Evolutionary conservation across 2,329 filamentous ascomycete genomes (phyloP).

Genomic region (Whalleya microplaca): DNA sequence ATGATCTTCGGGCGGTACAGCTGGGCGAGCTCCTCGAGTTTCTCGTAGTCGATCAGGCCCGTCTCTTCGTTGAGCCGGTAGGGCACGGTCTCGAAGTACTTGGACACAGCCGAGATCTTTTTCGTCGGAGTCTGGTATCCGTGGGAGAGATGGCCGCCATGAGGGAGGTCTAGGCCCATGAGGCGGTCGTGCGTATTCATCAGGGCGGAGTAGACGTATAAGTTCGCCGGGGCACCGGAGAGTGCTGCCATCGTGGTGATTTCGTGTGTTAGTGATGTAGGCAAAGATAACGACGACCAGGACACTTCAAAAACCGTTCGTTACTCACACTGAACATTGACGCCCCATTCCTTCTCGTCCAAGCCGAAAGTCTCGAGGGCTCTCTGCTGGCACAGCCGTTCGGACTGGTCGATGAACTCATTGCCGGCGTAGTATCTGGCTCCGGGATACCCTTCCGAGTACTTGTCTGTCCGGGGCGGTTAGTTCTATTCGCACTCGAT

Average conservation of each 20-base stretch:
- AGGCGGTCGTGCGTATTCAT: slow-evolving; percentile 91
- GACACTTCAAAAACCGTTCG: background rate
- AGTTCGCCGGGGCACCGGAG: slow-evolving; percentile 74
- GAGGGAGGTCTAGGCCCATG: slow-evolving; percentile 95
- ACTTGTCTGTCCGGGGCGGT: slow-evolving; percentile 72
- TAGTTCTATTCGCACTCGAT: slow-evolving; percentile 25
- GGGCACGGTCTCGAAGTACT: slow-evolving; percentile 97
- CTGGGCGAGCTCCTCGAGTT: slow-evolving; percentile 82
- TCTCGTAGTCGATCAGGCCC: slow-evolving; percentile 92
- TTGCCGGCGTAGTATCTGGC: slow-evolving; percentile 97
- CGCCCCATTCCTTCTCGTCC: slow-evolving; percentile 87
- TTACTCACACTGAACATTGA: slow-evolving; percentile 84
- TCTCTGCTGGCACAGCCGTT: slow-evolving; percentile 86
- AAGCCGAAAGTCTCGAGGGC: slow-evolving; percentile 87
- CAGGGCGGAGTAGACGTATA: slow-evolving; percentile 94
- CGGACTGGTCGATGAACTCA: slow-evolving; percentile 90
- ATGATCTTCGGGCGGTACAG: slow-evolving; percentile 96
- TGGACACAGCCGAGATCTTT: slow-evolving; percentile 97
- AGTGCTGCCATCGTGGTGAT: slow-evolving; percentile 61
- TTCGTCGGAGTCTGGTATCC: slow-evolving; percentile 94
- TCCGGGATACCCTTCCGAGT: slow-evolving; percentile 96
- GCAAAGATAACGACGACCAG: too few relatives aligned
- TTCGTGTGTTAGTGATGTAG: slow-evolving; percentile 22
- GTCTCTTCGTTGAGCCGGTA: slow-evolving; percentile 91
- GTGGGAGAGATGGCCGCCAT: slow-evolving; percentile 94